Evolutionary conservation across 169 alveolate species (phyloP), one percentile per base, ranked within the genome.

Genomic region (Theileria parva): DNA sequence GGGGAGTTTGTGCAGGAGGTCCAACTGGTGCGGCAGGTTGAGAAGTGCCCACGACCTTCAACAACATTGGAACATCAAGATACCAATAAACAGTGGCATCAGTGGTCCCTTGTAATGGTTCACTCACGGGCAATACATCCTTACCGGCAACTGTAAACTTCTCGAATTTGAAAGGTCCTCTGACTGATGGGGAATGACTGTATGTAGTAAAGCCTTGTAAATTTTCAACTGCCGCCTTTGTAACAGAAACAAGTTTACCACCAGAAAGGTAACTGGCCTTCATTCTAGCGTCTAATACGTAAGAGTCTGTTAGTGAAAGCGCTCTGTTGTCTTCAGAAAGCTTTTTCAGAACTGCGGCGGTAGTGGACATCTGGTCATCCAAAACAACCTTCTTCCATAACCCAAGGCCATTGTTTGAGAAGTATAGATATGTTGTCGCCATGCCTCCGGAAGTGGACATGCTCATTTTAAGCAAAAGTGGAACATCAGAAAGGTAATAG

Each of bases 391-490:
- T 44, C 51, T 28, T 21, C 74, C 74, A 65, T 28, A 65, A 32
- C 4, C 74, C 74, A 3, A 44, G 39, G 5, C 74, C 74, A 44
- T 65, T 44, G 57, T 65, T 65, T 25, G 74, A 65, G 57, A 21
- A 65, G 63, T 21, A 65, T 25, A 32, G 15, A 21, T 25, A 27
- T 44, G 27, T 17, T 0, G 60, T 44, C 9, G 74, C 11, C 55
- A 37, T n/a, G 12, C 74, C 34, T 19, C 57, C 74, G 17, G 74
- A 32, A 25, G 21, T 39, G 0, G 74, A 65, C 57, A 65, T 32
- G 51, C 28, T 65, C 74, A 65, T 37, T 8, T 65, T n/a, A 25
- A 65, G 30, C 74, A 65, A 39, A 44, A 65, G 60, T 21, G 74
- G 74, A 7, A 65, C 74, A 19, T 32, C 57, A 44, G 32, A 28